Evolutionary conservation across 2,329 filamentous ascomycete species (phyloP), one percentile per base, ranked within the genome.

Genomic region (Davidsoniella virescens): DNA sequence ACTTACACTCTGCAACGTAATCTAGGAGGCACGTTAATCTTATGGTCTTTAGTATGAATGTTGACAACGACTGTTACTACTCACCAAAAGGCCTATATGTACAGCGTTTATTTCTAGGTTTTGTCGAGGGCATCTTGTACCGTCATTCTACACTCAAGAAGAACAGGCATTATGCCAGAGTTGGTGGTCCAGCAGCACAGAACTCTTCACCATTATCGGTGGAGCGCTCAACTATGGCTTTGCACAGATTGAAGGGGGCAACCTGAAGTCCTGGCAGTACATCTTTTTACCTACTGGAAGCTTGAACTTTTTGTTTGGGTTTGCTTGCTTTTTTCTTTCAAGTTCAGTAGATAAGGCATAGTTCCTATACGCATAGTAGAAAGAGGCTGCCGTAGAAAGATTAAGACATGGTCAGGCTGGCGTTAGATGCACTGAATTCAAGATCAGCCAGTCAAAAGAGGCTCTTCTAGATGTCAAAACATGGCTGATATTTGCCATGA

Each of bases 21-120:
- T 1, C 70, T 87, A 2, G 80, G 81, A 10, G 67, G 59, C 10
- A 66, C 80, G 2, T 78, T 84, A 2, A 64, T 84, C 46, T 49
- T 82, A 5, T 87, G 83, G 84, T 70, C 78, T 0, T 62, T 71
- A 5, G 68, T 82, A 3, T 85, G 81, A 61, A 79, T 82, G 67
- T 67, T 77, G 14, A 85, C 82, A 0, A 82, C 82, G 0, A 76
- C 75, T 0, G 78, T 85, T 1, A 78, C 73, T 0, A 70, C 68
- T 2, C 76, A 75, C 67, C 68, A 69, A 23, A 69, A 23, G 82
- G 82, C 0, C 65, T 87, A 1, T 84, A 72, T 54, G 76, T 67
- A 0, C 79, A 84, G 64, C 70, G 80, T 14, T 82, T 84, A 64
- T 78, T 78, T 59, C 70, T 76, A 0, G 72, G 72, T 6, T 73